Evolutionary conservation across 2,329 filamentous ascomycete species (phyloP).

Genomic region (Botryotinia globosa): DNA sequence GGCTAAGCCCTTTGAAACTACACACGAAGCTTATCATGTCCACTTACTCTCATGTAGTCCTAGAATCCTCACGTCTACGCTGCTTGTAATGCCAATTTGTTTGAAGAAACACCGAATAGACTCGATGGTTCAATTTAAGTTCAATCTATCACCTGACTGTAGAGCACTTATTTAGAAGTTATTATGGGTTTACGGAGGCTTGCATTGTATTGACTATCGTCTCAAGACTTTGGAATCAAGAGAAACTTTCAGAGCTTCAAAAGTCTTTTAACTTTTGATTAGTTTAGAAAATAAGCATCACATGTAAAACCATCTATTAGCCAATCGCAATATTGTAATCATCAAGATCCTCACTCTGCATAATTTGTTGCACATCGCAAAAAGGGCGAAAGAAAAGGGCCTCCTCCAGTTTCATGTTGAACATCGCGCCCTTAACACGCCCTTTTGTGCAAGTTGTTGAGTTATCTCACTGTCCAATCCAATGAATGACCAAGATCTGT

Average conservation of each 20-base stretch:
- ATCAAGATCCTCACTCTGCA: background rate
- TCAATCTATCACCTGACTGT: background rate
- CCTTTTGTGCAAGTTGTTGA: background rate
- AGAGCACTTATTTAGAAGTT: background rate
- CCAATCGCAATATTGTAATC: background rate
- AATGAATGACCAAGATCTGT: background rate
- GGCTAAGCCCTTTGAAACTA: background rate
- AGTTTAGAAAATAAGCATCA: background rate
- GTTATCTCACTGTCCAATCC: background rate
- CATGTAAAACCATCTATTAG: background rate
- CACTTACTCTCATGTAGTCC: background rate
- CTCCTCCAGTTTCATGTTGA: background rate
- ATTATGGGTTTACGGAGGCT: too few species aligned
- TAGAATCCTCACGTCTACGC: background rate
- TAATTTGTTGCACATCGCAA: slow-evolving; percentile 18
- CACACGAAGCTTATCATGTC: background rate
- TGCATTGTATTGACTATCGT: too few species aligned
- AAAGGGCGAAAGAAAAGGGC: slow-evolving; percentile 1
- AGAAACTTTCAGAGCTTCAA: background rate
- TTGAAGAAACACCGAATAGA: background rate
- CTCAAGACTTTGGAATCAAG: too few species aligned
- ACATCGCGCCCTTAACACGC: background rate
- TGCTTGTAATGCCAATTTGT: background rate
- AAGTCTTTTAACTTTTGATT: background rate
- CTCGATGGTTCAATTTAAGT: background rate